These are phyloP conservation scores for Luffa acutangula DNA, from an alignment of 306 rosid species.

Conservation along the genomic window DNA sequence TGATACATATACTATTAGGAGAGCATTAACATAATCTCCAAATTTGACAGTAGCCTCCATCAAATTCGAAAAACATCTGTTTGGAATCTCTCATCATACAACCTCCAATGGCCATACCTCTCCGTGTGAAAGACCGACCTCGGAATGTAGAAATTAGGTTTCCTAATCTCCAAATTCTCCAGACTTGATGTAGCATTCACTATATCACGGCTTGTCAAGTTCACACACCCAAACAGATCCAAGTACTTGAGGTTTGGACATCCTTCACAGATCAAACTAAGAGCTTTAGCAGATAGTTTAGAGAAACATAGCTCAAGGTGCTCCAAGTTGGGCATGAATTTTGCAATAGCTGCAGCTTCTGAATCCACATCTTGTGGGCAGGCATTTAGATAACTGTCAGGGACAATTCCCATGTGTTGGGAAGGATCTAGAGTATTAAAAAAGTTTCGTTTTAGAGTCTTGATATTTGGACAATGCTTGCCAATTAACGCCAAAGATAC, in stretches of 20 bases:
- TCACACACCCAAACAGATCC: conserved; percentile 76
- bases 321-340: conserved; percentile 60
- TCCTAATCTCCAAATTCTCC: conserved; percentile 38
- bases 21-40: neutral
- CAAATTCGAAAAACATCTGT: conserved; percentile 74
- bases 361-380: conserved; percentile 80
- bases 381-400: conserved; percentile 48
- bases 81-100: conserved; percentile 84
- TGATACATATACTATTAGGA: neutral
- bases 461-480: conserved; percentile 52
- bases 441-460: conserved; percentile 52
- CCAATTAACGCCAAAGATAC: conserved; percentile 36
- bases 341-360: conserved; percentile 76
- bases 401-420: conserved; percentile 57
- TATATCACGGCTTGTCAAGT: conserved; percentile 66
- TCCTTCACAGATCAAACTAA: conserved; percentile 43
- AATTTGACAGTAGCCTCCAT: neutral
- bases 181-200: conserved; percentile 37
- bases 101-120: conserved; percentile 72
- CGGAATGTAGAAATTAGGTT: conserved; percentile 39
- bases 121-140: conserved; percentile 33
- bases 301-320: conserved; percentile 68
- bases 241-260: conserved; percentile 59
- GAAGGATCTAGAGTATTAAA: conserved; percentile 72
- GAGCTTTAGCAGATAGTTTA: conserved; percentile 53